Base-by-base conservation (phyloP, 1,284 basidiomycete species). In the Mycosarcoma maydis region DNA sequence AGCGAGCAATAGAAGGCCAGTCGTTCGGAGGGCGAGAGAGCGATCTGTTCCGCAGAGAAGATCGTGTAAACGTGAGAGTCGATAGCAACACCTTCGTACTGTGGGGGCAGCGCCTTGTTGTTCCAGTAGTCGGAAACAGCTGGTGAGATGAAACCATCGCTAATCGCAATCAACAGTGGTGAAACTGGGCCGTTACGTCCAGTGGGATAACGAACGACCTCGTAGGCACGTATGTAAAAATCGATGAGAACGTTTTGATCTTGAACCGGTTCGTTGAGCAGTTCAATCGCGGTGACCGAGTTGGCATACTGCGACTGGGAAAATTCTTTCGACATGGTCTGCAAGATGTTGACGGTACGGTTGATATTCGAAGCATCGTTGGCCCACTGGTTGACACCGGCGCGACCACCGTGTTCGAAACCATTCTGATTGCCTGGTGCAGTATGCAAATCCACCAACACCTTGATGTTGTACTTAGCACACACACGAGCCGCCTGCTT, bases 81-180 rank as follows among this genome's bases (percentile, higher is more conserved):
- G 83, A 96, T 86, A 22, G 89, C 86, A 23, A 94, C 92, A 30
- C 87, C 88, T 48, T 84, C 73, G 74, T 81, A 86, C n/a, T 75
- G 60, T 85, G 85, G 82, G 23, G 84, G 72, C 1, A 85, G 85
- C 85, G 90, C 85, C 78, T 89, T 90, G 38, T 88, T 87, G 46
- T 85, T 82, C 90, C 91, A 95, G 74, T 86, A 90, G 46, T 60
- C 45, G 37, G 53, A 58, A 34, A 43, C 50, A 56, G 85, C 86
- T 29, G 92, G 83, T 29, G 87, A 84, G 81, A 92, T 88, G 86
- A 96, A 91, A 3, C 90, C 92, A 78, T 96, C 94, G 76, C 91
- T 89, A 48, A 95, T 86, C 54, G 92, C 84, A 17, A 79, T 67
- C 7, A 73, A 41, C 11, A 76, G 44, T 6, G 68, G 62, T 3